These are phyloP conservation scores for Cronartium quercuum DNA, from an alignment of 1,284 basidiomycete genomes.

Conservation along the genomic window DNA sequence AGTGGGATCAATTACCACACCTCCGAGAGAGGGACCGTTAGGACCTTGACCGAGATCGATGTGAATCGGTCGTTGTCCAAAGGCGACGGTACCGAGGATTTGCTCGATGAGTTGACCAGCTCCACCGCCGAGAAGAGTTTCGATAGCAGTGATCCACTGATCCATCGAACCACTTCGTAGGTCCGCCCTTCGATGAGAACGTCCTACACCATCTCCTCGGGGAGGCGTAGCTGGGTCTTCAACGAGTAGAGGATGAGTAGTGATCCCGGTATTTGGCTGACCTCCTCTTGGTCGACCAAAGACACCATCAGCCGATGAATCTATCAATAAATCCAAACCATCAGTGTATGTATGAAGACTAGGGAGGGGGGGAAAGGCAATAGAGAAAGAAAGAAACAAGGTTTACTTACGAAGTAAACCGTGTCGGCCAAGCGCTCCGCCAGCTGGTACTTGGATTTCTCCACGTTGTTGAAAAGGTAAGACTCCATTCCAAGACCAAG, in stretches of 20 bases:
- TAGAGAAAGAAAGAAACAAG: not conserved
- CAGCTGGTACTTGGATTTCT: constrained; percentile 22
- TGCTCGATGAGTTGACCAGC: constrained; percentile 78
- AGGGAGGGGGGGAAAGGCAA: not conserved
- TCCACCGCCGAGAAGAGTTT: constrained; percentile 72
- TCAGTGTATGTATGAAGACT: too few relatives aligned
- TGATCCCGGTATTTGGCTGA: constrained; percentile 41
- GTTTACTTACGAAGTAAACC: constrained; percentile 28
- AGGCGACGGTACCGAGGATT: constrained; percentile 52
- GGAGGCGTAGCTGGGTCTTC: constrained; percentile 52
- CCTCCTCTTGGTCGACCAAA: constrained; percentile 15
- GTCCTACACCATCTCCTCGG: constrained; percentile 53
- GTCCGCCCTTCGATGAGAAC: constrained; percentile 54
- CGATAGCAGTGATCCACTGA: constrained; percentile 69
- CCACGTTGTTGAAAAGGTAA: constrained; percentile 30
- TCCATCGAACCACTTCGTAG: constrained; percentile 54
- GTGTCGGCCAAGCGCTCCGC: constrained; percentile 10
- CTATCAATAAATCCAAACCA: constrained; percentile 5
- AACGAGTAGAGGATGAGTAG: constrained; percentile 73
- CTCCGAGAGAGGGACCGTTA: constrained; percentile 38
- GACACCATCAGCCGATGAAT: constrained; percentile 35
- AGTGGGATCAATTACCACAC: constrained; percentile 36
- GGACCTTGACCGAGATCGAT: constrained; percentile 36
- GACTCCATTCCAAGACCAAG: constrained; percentile 39
- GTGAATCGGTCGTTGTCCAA: constrained; percentile 31